Percentiles rank a stretch among this genome's conserved stretches.
Evolutionary conservation across 768 basidiomycete species (phyloP).

Genomic region (Sarcodon sp.): DNA sequence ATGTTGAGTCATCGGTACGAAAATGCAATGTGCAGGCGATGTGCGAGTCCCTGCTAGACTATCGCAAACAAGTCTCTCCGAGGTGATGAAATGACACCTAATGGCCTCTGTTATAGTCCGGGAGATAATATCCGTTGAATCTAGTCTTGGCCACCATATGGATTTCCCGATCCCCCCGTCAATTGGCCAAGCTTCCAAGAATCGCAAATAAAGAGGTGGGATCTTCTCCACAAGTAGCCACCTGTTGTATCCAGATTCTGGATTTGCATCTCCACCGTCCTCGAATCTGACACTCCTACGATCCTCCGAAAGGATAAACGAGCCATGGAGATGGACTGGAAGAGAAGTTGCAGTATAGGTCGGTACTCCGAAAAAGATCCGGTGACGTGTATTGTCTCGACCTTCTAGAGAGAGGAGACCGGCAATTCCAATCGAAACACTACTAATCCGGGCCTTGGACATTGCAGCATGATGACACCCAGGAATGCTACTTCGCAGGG

Average conservation of each 20-base stretch:
- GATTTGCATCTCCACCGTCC: slow-evolving; percentile 12
- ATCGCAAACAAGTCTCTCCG: no score
- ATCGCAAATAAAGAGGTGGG: slow-evolving; percentile 24
- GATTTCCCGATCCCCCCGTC: slow-evolving; percentile 9
- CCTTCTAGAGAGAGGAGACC: no score
- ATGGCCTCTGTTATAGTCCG: neutral
- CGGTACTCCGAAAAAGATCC: slow-evolving; percentile 32
- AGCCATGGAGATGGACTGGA: slow-evolving; percentile 32
- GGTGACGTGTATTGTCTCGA: no score
- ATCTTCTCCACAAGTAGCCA: slow-evolving; percentile 26
- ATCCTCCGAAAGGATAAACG: slow-evolving; percentile 34
- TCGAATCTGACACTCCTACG: slow-evolving; percentile 30
- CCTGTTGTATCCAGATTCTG: slow-evolving; percentile 26
- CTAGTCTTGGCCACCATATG: slow-evolving; percentile 24
- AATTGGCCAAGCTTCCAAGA: slow-evolving; percentile 20
- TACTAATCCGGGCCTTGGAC: no score
- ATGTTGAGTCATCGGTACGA: no score
- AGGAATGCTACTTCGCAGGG: no score
- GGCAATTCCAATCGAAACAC: no score
- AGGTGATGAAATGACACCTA: neutral
- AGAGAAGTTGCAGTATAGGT: slow-evolving; percentile 25
- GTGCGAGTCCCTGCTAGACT: no score
- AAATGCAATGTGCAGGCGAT: no score
- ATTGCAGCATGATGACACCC: no score
- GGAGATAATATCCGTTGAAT: slow-evolving; percentile 1